These are phyloP conservation scores for Trypanosoma scelopori DNA, from an alignment of 208 protist species.

Conservation along the genomic window DNA sequence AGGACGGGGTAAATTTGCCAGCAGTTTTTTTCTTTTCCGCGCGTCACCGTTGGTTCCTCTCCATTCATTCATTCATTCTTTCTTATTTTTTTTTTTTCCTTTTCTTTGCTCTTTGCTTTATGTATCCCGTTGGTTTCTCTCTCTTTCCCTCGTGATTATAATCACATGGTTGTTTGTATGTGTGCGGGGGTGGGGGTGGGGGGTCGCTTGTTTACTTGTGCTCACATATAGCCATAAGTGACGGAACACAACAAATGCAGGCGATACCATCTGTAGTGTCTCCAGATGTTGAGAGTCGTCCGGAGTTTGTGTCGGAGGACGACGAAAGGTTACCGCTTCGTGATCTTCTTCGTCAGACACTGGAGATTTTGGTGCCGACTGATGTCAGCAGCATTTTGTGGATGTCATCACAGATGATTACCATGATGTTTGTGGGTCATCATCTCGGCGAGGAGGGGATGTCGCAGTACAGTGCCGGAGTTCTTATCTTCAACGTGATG, in stretches of 20 bases:
- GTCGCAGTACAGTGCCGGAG: slow-evolving; percentile 57
- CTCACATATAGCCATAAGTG: neutral
- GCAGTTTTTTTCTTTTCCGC: neutral
- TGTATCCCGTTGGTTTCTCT: neutral
- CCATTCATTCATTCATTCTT: too few relatives aligned
- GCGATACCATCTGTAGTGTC: neutral
- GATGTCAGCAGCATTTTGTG: slow-evolving; percentile 60
- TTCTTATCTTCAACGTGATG: slow-evolving; percentile 72
- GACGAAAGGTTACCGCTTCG: slow-evolving; percentile 1
- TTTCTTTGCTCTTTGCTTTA: too few relatives aligned
- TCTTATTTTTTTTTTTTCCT: too few relatives aligned
- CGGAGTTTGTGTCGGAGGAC: neutral
- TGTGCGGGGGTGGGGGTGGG: neutral
- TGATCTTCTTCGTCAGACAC: slow-evolving; percentile 27
- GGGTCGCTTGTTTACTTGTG: neutral
- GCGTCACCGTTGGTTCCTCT: too few relatives aligned
- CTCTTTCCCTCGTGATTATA: neutral
- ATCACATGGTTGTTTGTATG: neutral
- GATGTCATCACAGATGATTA: slow-evolving; percentile 69
- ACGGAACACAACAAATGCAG: too few relatives aligned
- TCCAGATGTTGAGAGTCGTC: neutral
- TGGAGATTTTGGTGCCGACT: slow-evolving; percentile 62
- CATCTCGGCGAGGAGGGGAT: slow-evolving; percentile 34
- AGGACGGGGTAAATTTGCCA: neutral
- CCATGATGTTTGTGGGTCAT: slow-evolving; percentile 51